Percentiles rank a stretch among this genome's conserved stretches.
phyloP scores from a whole-genome alignment of 2,329 filamentous ascomycete species.

The Macrophomina pseudophaseolina region DNA sequence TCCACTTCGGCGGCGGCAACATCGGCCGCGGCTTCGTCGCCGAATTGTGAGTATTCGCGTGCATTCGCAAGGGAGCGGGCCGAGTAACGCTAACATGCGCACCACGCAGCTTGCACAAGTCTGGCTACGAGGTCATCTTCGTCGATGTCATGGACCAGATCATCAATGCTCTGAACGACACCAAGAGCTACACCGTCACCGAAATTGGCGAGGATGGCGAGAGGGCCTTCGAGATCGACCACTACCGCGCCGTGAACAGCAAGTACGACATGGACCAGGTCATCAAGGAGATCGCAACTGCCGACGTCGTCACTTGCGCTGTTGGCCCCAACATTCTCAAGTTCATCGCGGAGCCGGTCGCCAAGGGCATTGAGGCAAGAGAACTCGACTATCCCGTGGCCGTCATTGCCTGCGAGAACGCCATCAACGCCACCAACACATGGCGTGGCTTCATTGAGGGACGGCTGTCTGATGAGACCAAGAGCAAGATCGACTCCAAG shows the following conservation, averaged over 20 bases:
- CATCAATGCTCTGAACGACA: slow-evolving; percentile 77
- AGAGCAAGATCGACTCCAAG: slow-evolving; percentile 69
- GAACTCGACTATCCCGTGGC: slow-evolving; percentile 71
- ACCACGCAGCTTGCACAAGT: slow-evolving; percentile 79
- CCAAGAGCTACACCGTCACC: slow-evolving; percentile 84
- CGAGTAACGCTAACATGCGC: not conserved
- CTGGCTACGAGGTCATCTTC: slow-evolving; percentile 94
- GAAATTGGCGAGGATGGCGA: slow-evolving; percentile 88
- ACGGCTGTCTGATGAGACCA: slow-evolving; percentile 72
- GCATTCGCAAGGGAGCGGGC: too few species aligned
- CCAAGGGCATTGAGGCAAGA: slow-evolving; percentile 86
- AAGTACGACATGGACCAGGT: slow-evolving; percentile 82
- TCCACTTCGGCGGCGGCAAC: slow-evolving; percentile 61
- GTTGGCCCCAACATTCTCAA: slow-evolving; percentile 95
- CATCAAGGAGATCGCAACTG: slow-evolving; percentile 81
- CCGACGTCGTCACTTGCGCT: slow-evolving; percentile 93
- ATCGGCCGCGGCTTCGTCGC: slow-evolving; percentile 57
- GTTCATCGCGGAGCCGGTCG: slow-evolving; percentile 94
- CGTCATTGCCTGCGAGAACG: slow-evolving; percentile 98
- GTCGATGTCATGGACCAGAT: slow-evolving; percentile 88
- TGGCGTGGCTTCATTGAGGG: slow-evolving; percentile 79
- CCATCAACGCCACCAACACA: slow-evolving; percentile 90
- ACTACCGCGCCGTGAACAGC: slow-evolving; percentile 97
- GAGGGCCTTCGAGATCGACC: slow-evolving; percentile 80
- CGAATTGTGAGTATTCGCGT: slow-evolving; percentile 33